phyloP scores from a whole-genome alignment of 495 filamentous ascomycete genomes.

The Daldinia concentrica region DNA sequence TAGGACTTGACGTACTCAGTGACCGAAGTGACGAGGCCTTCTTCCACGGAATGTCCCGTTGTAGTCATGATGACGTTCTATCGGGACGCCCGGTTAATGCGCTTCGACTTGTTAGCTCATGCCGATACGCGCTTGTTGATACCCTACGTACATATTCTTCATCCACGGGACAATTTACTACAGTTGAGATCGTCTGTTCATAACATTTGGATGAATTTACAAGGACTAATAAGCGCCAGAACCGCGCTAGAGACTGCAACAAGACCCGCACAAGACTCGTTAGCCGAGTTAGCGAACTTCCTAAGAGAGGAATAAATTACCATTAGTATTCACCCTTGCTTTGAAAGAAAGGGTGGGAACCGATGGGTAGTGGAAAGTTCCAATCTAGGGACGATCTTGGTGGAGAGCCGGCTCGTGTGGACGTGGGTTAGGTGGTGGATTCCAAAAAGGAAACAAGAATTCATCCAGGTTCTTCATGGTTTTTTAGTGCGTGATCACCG shows the following conservation, averaged over 20 bases:
- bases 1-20: slow-evolving; percentile 68
- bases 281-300: slow-evolving; percentile 23
- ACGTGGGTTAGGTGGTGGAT: not conserved
- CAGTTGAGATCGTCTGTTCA: slow-evolving; percentile 18
- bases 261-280: slow-evolving; percentile 26
- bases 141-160: slow-evolving; percentile 30
- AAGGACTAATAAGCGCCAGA: slow-evolving; percentile 37
- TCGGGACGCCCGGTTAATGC: slow-evolving; percentile 28
- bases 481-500: slow-evolving; percentile 23
- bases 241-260: slow-evolving; percentile 18
- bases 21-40: slow-evolving; percentile 58
- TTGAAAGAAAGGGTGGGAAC: slow-evolving; percentile 10
- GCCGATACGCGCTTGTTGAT: slow-evolving; percentile 40
- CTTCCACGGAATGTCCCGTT: slow-evolving; percentile 46
- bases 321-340: not conserved
- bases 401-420: slow-evolving; percentile 8
- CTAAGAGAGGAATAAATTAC: slow-evolving; percentile 9
- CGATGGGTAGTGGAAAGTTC: slow-evolving; percentile 1
- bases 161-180: slow-evolving; percentile 17
- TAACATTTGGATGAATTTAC: slow-evolving; percentile 1
- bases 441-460: slow-evolving; percentile 2
- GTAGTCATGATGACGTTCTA: slow-evolving; percentile 35
- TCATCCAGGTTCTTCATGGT: slow-evolving; percentile 22
- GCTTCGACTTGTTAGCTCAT: slow-evolving; percentile 37
- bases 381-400: slow-evolving; percentile 31